These are phyloP conservation scores for Coemansia sp. DNA, from an alignment of 192 early-diverging fungal species.

Conservation along the genomic window DNA sequence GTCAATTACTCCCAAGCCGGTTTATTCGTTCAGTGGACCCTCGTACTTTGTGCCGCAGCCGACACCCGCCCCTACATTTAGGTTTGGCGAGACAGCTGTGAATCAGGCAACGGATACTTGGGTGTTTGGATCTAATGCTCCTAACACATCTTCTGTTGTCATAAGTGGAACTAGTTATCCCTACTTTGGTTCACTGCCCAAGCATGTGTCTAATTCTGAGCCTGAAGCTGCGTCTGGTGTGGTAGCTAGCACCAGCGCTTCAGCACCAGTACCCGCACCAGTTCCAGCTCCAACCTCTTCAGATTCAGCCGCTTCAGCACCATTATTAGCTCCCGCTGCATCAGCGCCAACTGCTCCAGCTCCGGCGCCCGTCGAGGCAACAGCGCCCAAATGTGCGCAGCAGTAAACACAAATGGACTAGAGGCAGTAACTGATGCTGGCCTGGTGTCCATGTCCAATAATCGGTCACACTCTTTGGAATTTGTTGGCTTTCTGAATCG, in stretches of 20 bases:
- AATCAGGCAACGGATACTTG: neutral
- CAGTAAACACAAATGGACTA: no score
- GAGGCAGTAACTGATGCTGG: no score
- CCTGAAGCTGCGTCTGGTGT: neutral
- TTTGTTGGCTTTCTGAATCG: neutral
- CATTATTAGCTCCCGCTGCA: neutral
- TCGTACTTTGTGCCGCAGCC: neutral
- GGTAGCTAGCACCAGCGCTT: neutral
- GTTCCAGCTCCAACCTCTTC: no score
- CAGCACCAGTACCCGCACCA: no score
- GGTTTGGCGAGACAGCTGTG: neutral
- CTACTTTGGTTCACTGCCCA: neutral
- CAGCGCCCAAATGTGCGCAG: no score
- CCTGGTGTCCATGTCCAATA: neutral
- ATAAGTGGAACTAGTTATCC: neutral
- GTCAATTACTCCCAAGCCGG: no score
- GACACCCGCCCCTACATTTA: no score
- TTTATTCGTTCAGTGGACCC: no score
- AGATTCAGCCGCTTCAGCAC: neutral
- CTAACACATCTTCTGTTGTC: neutral
- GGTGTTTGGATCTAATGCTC: neutral
- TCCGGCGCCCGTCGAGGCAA: no score
- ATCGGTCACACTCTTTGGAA: neutral
- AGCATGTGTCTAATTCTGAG: neutral
- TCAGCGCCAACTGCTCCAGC: neutral